phyloP scores from a whole-genome alignment of 192 early-diverging fungal genomes.

The Gorgonomyces haynaldii region DNA sequence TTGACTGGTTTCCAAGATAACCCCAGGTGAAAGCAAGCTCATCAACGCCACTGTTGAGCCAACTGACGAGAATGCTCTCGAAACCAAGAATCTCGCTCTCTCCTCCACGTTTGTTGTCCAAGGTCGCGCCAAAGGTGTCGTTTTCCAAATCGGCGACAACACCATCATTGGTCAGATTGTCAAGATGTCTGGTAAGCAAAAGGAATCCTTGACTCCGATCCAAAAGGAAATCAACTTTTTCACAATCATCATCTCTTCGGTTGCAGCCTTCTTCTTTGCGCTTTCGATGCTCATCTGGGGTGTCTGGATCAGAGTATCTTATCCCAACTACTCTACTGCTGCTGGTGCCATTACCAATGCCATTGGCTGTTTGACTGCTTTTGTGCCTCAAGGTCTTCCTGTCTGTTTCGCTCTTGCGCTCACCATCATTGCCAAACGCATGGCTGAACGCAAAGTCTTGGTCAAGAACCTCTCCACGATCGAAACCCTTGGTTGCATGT shows the following conservation, averaged over 20 bases:
- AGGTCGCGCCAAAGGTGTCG: slow-evolving; percentile 61
- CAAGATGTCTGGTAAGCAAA: slow-evolving; percentile 32
- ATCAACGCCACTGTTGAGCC: slow-evolving; percentile 45
- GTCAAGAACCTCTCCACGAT: slow-evolving; percentile 75
- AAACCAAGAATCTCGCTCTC: slow-evolving; percentile 75
- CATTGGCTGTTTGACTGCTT: slow-evolving; percentile 15
- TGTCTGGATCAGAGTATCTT: not conserved
- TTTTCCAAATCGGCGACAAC: slow-evolving; percentile 63
- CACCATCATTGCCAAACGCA: slow-evolving; percentile 61
- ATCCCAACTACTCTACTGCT: slow-evolving; percentile 12
- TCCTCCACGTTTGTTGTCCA: slow-evolving; percentile 58
- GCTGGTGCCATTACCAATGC: slow-evolving; percentile 14
- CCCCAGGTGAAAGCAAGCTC: slow-evolving; percentile 57
- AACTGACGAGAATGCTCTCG: slow-evolving; percentile 65
- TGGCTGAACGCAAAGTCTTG: slow-evolving; percentile 55
- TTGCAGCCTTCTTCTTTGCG: not conserved
- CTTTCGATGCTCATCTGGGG: not conserved
- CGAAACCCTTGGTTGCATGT: slow-evolving; percentile 77
- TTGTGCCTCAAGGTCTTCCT: slow-evolving; percentile 56
- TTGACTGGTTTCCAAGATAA: too few relatives aligned
- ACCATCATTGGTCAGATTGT: slow-evolving; percentile 70
- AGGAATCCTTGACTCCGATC: slow-evolving; percentile 30
- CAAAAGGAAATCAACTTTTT: slow-evolving; percentile 56
- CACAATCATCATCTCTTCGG: slow-evolving; percentile 65
- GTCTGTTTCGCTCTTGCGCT: slow-evolving; percentile 65